These are phyloP conservation scores for Camellia sinensis DNA, from an alignment of 148 eudicot species.

Conservation along the genomic window DNA sequence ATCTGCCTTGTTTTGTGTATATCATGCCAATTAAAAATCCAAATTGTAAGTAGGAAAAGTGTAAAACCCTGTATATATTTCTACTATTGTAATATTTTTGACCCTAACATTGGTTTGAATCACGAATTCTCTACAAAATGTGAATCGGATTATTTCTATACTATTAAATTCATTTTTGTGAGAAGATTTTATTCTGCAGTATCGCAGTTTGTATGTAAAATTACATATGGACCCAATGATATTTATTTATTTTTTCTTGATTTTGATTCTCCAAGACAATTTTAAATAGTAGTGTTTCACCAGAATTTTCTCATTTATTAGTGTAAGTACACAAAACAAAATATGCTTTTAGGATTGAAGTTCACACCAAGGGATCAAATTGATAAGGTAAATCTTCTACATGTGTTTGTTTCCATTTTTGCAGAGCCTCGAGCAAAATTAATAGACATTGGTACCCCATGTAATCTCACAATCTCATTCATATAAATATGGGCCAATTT, in stretches of 20 bases:
- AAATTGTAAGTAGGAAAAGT: too few species aligned
- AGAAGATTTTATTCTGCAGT: neutral
- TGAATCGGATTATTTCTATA: neutral
- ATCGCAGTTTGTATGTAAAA: neutral
- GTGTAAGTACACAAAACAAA: conserved; percentile 1
- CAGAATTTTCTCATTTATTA: neutral
- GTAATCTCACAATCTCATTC: too few species aligned
- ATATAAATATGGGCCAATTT: too few species aligned
- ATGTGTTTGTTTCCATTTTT: neutral
- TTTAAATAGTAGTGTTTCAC: neutral
- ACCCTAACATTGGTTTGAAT: too few species aligned
- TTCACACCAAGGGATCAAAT: conserved; percentile 71
- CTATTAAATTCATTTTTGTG: neutral
- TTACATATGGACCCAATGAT: neutral
- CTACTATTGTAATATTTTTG: too few species aligned
- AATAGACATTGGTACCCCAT: neutral
- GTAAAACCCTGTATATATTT: too few species aligned
- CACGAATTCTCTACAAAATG: too few species aligned
- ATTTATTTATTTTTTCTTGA: neutral
- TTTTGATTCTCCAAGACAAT: neutral
- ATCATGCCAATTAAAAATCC: too few species aligned
- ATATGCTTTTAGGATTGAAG: conserved; percentile 86
- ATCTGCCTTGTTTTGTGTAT: too few species aligned
- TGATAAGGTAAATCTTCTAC: conserved; percentile 40
- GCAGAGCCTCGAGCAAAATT: neutral